Evolutionary conservation across 805 yeast genomes (phyloP).

Genomic region (Suhomyces sp.): DNA sequence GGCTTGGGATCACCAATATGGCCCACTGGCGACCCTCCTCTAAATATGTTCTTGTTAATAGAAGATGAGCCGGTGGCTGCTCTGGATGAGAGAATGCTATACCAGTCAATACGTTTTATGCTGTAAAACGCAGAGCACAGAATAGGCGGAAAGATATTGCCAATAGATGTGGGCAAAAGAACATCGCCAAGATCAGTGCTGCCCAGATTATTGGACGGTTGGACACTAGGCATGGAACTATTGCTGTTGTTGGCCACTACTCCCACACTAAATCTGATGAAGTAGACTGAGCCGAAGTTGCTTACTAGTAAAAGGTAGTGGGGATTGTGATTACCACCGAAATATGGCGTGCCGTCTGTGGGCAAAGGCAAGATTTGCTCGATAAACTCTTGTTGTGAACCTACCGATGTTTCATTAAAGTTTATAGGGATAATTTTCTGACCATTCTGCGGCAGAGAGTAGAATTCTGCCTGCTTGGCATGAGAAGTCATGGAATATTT

Average conservation of each 20-base stretch:
- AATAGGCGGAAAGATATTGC: constrained; percentile 74
- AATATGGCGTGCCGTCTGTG: constrained; percentile 59
- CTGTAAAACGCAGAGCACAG: constrained; percentile 49
- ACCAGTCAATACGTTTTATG: constrained; percentile 68
- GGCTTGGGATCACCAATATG: constrained; percentile 21
- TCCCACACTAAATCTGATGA: constrained; percentile 40
- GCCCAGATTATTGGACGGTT: constrained; percentile 4
- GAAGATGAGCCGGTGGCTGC: constrained; percentile 39
- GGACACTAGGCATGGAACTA: constrained; percentile 2
- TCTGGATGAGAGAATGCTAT: constrained; percentile 58
- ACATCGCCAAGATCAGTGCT: constrained; percentile 28
- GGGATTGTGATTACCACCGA: constrained; percentile 79
- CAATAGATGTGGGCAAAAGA: constrained; percentile 75
- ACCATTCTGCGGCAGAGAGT: constrained; percentile 53
- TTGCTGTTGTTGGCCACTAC: not conserved
- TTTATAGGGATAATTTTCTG: constrained; percentile 26
- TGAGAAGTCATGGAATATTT: constrained; percentile 78
- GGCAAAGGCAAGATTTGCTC: constrained; percentile 29
- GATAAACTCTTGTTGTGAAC: constrained; percentile 22
- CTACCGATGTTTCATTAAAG: constrained; percentile 18
- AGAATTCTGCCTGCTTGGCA: constrained; percentile 76
- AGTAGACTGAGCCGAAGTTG: constrained; percentile 62
- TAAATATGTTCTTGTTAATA: constrained; percentile 46
- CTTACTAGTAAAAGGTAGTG: constrained; percentile 54
- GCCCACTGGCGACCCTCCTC: constrained; percentile 76